Base-by-base conservation (phyloP, 176 grass and related monocot species). In the Eremochloa ophiuroides region DNA sequence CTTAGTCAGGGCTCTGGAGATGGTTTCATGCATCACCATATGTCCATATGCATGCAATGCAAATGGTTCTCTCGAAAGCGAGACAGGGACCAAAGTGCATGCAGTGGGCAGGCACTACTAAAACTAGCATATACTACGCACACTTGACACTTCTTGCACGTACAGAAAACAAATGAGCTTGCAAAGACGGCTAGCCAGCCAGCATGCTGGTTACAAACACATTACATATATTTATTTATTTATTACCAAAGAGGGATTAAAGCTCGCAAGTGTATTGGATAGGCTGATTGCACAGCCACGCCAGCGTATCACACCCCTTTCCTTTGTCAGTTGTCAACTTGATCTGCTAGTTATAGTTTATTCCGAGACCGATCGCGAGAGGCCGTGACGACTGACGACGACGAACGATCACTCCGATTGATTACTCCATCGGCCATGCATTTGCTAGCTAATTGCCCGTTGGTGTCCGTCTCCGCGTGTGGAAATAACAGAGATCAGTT, bases 71-170 rank as follows among this genome's bases (percentile, higher is more conserved):
- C 35, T 37, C 4, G 35, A 37, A 37, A 37, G 35, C 4, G 35
- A 37, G 35, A 37, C 35, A 37, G 5, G 35, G 35, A 37, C 35
- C 35, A 37, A 37, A 37, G 35, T 37, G 35, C 33, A 33, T 33
- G 33, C 33, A 33, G 4, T 33, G 33, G 33, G 33, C 35, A 37
- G 35, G 35, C 35, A 37, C 35, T 37, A 37, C 0, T 5, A n/a
- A n/a, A 5, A 6, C 2, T 37, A 37, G 35, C 4, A 37, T 37
- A 37, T 37, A n/a, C n/a, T 80, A 86, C 50, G 20, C 64, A 75
- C 62, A 83, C 35, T 78, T 71, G 72, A 66, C 62, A 83, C n/a
- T n/a, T n/a, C 35, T 78, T 71, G 73, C 37, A n/a, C 15, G 72
- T 16, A 34, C 3, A n/a, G 67, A 16, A 31, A 72, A 83, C 40